These are phyloP conservation scores for Candida boleticola DNA, from an alignment of 805 yeast species.

Conservation along the genomic window DNA sequence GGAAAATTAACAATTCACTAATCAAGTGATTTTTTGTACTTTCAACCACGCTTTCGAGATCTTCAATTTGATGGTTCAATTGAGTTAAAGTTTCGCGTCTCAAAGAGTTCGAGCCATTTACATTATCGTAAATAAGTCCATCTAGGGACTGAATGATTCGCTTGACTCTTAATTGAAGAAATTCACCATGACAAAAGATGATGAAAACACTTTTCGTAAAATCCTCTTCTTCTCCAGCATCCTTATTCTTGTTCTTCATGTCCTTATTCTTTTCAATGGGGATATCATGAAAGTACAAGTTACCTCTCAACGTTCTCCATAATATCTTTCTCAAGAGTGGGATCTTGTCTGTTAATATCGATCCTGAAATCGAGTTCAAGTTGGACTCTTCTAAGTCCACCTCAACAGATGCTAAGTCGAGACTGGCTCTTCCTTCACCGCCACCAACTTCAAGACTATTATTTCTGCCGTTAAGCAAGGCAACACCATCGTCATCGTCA, in stretches of 20 bases:
- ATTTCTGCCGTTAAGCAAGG: slow-evolving; percentile 21
- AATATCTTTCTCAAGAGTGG: slow-evolving; percentile 37
- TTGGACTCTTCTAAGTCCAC: slow-evolving; percentile 20
- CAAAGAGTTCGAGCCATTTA: slow-evolving; percentile 25
- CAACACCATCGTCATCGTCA: slow-evolving; percentile 30
- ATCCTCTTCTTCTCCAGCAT: neutral
- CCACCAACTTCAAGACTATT: slow-evolving; percentile 20
- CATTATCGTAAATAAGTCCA: slow-evolving; percentile 37
- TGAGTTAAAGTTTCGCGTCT: slow-evolving; percentile 27
- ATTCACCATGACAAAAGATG: slow-evolving; percentile 41
- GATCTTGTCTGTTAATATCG: slow-evolving; percentile 33
- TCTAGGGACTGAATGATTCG: slow-evolving; percentile 38
- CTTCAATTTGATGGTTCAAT: slow-evolving; percentile 30
- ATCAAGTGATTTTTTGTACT: slow-evolving; percentile 35
- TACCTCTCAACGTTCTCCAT: slow-evolving; percentile 45
- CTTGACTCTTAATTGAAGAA: slow-evolving; percentile 31
- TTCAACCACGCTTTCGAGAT: slow-evolving; percentile 30
- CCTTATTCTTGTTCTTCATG: slow-evolving; percentile 4
- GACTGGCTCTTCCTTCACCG: neutral
- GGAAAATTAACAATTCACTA: slow-evolving; percentile 35
- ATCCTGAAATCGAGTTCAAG: slow-evolving; percentile 35
- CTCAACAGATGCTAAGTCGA: neutral
- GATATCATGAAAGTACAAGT: slow-evolving; percentile 39
- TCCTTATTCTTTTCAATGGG: slow-evolving; percentile 27
- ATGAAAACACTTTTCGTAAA: slow-evolving; percentile 36